Evolutionary conservation across 192 early-diverging fungal genomes (phyloP).

Genomic region (Coemansia sp.): DNA sequence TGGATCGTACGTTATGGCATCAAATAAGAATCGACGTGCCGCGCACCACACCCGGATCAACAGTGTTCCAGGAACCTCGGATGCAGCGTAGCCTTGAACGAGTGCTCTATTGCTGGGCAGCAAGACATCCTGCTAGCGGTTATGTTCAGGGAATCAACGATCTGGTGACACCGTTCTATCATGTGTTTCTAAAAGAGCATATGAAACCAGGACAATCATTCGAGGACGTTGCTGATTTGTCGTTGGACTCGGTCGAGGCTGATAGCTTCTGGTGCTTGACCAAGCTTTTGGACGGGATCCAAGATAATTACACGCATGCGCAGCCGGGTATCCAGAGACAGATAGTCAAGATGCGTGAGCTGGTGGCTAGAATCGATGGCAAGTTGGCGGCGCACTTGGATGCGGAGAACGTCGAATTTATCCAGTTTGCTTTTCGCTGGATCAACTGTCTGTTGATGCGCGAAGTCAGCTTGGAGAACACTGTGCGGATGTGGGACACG

Average conservation of each 20-base stretch:
- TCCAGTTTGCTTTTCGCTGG: constrained; percentile 99
- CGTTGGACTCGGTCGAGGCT: constrained; percentile 80
- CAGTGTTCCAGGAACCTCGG: constrained; percentile 76
- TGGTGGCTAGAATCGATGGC: constrained; percentile 88
- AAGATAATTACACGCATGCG: constrained; percentile 97
- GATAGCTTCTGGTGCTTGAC: constrained; percentile 98
- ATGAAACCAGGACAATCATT: not conserved
- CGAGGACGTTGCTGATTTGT: constrained; percentile 48
- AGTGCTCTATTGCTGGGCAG: constrained; percentile 96
- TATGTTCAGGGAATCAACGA: constrained; percentile 99
- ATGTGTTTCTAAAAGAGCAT: constrained; percentile 76
- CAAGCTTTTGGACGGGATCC: constrained; percentile 95
- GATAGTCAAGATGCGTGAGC: constrained; percentile 83
- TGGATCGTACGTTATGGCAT: constrained; percentile 89
- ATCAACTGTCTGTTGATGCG: constrained; percentile 99
- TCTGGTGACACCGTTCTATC: constrained; percentile 93
- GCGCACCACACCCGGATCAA: constrained; percentile 83
- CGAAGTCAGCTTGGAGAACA: constrained; percentile 83
- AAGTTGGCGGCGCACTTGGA: constrained; percentile 78
- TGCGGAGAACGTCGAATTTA: constrained; percentile 90
- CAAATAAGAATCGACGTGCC: constrained; percentile 97
- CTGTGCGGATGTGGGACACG: constrained; percentile 99
- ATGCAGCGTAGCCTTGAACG: constrained; percentile 90
- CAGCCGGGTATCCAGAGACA: constrained; percentile 97
- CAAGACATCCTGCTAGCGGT: constrained; percentile 96